Percentiles rank a stretch among this genome's conserved stretches.
Evolutionary conservation across 169 alveolate genomes (phyloP).

Genomic region (Eimeria sp.): DNA sequence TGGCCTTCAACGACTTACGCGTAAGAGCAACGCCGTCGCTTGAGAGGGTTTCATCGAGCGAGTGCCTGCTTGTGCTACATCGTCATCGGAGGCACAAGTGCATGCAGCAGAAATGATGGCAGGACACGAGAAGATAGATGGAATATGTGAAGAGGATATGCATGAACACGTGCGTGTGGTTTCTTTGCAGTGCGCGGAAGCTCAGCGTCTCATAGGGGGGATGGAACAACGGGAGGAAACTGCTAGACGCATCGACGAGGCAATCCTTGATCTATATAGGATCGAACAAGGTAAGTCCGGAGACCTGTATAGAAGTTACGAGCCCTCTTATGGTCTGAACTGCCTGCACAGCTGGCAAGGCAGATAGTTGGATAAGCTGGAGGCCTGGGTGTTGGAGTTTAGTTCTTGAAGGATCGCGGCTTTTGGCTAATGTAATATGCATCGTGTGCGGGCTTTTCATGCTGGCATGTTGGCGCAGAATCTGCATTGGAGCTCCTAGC

Average conservation of each 20-base stretch:
- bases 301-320: neutral
- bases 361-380: neutral
- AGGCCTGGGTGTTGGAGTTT: neutral
- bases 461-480: conserved; percentile 32
- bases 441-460: neutral
- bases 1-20: conserved; percentile 80
- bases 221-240: conserved; percentile 81
- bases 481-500: conserved; percentile 72
- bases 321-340: neutral
- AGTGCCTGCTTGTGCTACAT: neutral
- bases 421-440: neutral
- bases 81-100: neutral
- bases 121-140: neutral
- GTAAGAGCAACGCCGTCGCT: conserved; percentile 17
- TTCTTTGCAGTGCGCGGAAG: conserved; percentile 75
- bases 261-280: conserved; percentile 78
- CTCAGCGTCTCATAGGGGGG: conserved; percentile 81
- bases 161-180: neutral
- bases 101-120: neutral
- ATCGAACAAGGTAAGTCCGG: conserved; percentile 76
- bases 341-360: neutral
- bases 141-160: neutral
- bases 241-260: conserved; percentile 81
- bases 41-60: neutral
- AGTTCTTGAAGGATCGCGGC: neutral